phyloP scores from a whole-genome alignment of 2,329 filamentous ascomycete species.

The Penicillium sp. region DNA sequence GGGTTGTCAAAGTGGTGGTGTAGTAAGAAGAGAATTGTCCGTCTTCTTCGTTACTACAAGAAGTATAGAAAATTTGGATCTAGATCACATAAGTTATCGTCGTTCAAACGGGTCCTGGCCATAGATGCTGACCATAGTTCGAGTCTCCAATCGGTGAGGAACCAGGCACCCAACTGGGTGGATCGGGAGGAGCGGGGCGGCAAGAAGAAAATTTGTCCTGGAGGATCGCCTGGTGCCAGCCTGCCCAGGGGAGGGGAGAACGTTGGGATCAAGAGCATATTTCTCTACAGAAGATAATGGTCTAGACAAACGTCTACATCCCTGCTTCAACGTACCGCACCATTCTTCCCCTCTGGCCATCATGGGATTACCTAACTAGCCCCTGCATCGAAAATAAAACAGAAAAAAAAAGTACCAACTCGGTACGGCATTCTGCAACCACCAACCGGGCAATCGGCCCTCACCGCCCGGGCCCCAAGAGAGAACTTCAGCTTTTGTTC shows the following conservation, averaged over 20 bases:
- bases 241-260: neutral
- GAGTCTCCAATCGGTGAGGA: constrained; percentile 20
- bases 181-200: constrained; percentile 28
- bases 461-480: constrained; percentile 26
- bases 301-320: neutral
- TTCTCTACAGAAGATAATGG: neutral
- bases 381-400: neutral
- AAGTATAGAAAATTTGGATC: too few relatives aligned
- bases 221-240: constrained; percentile 18
- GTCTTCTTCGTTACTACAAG: too few relatives aligned
- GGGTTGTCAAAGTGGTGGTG: too few relatives aligned
- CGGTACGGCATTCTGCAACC: constrained; percentile 26
- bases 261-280: neutral
- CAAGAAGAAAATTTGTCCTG: constrained; percentile 29
- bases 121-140: neutral
- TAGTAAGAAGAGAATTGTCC: too few relatives aligned
- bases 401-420: constrained; percentile 1
- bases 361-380: neutral
- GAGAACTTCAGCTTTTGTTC: constrained; percentile 29
- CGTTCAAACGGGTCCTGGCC: neutral
- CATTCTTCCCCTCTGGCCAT: neutral
- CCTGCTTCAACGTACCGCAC: neutral
- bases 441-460: constrained; percentile 24
- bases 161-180: constrained; percentile 23
- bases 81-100: neutral